Evolutionary conservation across 2,329 filamentous ascomycete species (phyloP).

Genomic region (Xylaria sp.): DNA sequence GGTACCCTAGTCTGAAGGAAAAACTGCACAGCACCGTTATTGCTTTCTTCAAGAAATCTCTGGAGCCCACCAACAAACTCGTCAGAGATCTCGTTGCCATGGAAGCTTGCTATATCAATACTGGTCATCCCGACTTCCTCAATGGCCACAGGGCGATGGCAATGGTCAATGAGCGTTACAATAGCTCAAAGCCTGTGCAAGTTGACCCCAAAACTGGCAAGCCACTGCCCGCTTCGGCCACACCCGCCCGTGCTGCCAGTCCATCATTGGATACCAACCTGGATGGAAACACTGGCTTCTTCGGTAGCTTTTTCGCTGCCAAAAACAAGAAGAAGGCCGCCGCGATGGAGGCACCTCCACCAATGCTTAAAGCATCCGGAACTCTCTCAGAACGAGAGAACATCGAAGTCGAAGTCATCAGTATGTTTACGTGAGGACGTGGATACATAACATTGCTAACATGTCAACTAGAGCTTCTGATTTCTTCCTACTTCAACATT

Average conservation of each 20-base stretch:
- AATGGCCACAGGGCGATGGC: slow-evolving; percentile 98
- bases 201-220: slow-evolving; percentile 99
- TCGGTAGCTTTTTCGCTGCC: slow-evolving; percentile 96
- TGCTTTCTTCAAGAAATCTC: slow-evolving; percentile 94
- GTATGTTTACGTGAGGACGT: slow-evolving; percentile 59
- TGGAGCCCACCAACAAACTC: slow-evolving; percentile 98
- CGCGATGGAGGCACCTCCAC: slow-evolving; percentile 96
- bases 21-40: slow-evolving; percentile 95
- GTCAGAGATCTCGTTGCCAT: slow-evolving; percentile 91
- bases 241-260: slow-evolving; percentile 75
- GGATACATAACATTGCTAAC: slow-evolving; percentile 23
- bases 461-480: slow-evolving; percentile 75
- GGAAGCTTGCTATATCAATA: slow-evolving; percentile 98
- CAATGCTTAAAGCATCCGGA: slow-evolving; percentile 91
- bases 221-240: slow-evolving; percentile 71
- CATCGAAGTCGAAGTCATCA: slow-evolving; percentile 98
- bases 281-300: slow-evolving; percentile 78
- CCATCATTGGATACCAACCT: slow-evolving; percentile 65
- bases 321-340: slow-evolving; percentile 99
- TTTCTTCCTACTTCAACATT: slow-evolving; percentile 97
- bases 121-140: slow-evolving; percentile 95
- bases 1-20: slow-evolving; percentile 95
- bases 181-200: slow-evolving; percentile 81
- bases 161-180: slow-evolving; percentile 93
- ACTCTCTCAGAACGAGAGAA: slow-evolving; percentile 92